phyloP scores from a whole-genome alignment of 345 rosid species.

The Viola odorata region DNA sequence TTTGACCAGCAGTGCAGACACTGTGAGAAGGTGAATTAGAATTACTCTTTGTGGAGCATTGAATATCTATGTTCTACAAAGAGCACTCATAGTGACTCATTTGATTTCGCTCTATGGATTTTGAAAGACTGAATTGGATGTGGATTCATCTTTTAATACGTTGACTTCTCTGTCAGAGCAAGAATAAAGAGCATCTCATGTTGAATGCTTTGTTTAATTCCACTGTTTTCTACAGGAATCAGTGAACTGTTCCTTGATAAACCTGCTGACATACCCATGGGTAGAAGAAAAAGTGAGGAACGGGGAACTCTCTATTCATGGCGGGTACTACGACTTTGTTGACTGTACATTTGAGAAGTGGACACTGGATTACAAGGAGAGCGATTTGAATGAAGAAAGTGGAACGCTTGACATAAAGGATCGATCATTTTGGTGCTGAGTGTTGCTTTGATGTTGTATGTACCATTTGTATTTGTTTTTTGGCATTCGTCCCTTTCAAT shows the following conservation, averaged over 20 bases:
- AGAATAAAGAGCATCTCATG: conserved; percentile 7
- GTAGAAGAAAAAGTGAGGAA: conserved; percentile 69
- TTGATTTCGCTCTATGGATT: too few relatives aligned
- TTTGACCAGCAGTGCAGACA: conserved; percentile 85
- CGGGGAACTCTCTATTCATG: conserved; percentile 64
- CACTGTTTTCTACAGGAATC: conserved; percentile 49
- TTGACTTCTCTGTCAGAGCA: conserved; percentile 66
- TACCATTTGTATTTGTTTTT: neutral
- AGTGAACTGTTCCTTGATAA: conserved; percentile 58
- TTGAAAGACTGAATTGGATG: too few relatives aligned
- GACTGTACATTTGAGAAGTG: conserved; percentile 92
- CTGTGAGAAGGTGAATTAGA: conserved; percentile 78
- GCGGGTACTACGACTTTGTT: conserved; percentile 81
- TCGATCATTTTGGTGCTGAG: conserved; percentile 58
- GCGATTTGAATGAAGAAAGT: conserved; percentile 31
- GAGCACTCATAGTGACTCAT: too few relatives aligned
- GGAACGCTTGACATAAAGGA: conserved; percentile 42
- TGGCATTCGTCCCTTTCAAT: too few relatives aligned
- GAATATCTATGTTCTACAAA: too few relatives aligned
- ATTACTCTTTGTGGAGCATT: too few relatives aligned
- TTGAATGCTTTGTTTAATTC: neutral
- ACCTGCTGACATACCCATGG: conserved; percentile 89
- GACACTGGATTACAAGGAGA: conserved; percentile 65
- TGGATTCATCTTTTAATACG: too few relatives aligned
- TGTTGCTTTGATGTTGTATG: neutral